Base-by-base conservation (phyloP, 1,139 yeast species). In the Starmera stellimalicola region DNA sequence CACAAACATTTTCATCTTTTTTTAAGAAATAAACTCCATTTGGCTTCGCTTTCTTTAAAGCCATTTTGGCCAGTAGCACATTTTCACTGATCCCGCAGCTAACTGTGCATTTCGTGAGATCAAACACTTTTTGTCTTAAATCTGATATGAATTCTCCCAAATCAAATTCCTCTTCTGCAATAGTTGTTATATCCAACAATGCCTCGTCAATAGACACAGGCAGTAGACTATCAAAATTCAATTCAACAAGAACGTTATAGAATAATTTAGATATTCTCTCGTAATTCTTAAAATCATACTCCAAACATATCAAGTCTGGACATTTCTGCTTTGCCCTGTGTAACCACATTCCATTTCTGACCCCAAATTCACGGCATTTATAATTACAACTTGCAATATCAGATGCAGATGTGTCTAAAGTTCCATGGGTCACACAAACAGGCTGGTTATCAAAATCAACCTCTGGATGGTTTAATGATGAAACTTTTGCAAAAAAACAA, bases 161-260 rank as follows among this genome's bases (percentile, higher is more conserved):
- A 4, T 30, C 33, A 3, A 29, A 34, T 5, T 18, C 29, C 20
- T 36, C 39, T 3, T 35, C 33, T 9, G 35, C 41, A 31, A 63
- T 42, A 0, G 70, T 46, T 0, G 83, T 61, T 2, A 79, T 67
- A 45, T 88, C 95, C 11, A 88, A 57, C 19, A 91, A 58, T 0
- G 85, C 95, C 51, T 91, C 98, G 55, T 91, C 98, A 5, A 91
- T 77, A 46, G 93, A 85, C 1, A 91, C 87, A 0, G 98, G 97
- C 29, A 75, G 66, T 3, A 91, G 68, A 7, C 73, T 58, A 44
- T 79, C 82, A 31, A 82, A 69, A 1, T 57, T 52, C 7, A 63
- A 39, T 0, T 44, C 50, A 11, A 41, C 34, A 36, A 70, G 53
- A 17, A 51, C 65, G 19, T 51, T 68, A 52, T 69, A 91, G 49